phyloP scores from a whole-genome alignment of 495 filamentous ascomycete species.

The Penicillium silybi region DNA sequence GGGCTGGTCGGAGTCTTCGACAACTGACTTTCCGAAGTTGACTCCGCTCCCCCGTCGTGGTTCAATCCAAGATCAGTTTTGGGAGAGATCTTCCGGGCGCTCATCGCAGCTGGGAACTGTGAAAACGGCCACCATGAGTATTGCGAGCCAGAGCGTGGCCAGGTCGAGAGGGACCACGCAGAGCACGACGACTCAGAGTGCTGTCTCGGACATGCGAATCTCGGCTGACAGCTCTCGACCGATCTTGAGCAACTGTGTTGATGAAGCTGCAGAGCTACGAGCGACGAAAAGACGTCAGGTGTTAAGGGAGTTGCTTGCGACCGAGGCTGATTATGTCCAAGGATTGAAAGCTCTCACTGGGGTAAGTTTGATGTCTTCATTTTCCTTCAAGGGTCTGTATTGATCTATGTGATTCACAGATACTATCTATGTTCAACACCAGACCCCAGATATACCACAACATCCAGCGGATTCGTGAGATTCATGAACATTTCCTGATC shows the following conservation, averaged over 20 bases:
- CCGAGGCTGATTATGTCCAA: slow-evolving; percentile 84
- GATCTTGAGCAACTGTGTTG: slow-evolving; percentile 50
- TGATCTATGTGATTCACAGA: slow-evolving; percentile 12
- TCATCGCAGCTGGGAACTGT: slow-evolving; percentile 74
- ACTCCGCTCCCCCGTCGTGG: slow-evolving; percentile 19
- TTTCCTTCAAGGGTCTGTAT: background rate
- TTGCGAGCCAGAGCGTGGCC: slow-evolving; percentile 63
- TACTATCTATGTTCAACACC: slow-evolving; percentile 34
- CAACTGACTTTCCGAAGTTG: slow-evolving; percentile 23
- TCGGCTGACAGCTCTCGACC: slow-evolving; percentile 66
- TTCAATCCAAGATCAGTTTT: slow-evolving; percentile 33
- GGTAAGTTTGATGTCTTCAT: slow-evolving; percentile 43
- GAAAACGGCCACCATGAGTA: slow-evolving; percentile 71
- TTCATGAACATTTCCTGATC: slow-evolving; percentile 41
- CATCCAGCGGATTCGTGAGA: slow-evolving; percentile 38
- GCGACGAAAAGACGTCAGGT: slow-evolving; percentile 71
- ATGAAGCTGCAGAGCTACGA: slow-evolving; percentile 67
- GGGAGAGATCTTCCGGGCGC: slow-evolving; percentile 60
- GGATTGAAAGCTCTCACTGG: slow-evolving; percentile 83
- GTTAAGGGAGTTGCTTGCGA: slow-evolving; percentile 76
- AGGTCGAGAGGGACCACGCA: slow-evolving; percentile 55
- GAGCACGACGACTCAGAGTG: slow-evolving; percentile 49
- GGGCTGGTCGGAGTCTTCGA: slow-evolving; percentile 43
- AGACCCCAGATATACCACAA: slow-evolving; percentile 42
- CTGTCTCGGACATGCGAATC: slow-evolving; percentile 49